Evolutionary conservation across 305 asterid genomes (phyloP).

Genomic region (Salvia sclarea): DNA sequence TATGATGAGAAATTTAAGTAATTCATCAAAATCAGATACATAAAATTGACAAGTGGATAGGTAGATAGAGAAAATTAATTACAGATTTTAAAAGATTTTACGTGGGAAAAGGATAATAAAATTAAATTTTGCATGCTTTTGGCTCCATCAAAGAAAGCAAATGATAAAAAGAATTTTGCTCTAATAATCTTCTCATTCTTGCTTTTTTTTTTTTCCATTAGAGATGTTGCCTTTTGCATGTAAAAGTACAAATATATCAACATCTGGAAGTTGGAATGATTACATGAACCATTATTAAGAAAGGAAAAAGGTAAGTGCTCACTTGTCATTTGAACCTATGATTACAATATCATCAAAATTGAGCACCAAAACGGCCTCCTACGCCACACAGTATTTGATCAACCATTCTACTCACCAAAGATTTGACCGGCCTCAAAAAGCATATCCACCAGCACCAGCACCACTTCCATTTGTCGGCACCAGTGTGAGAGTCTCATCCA

Average conservation of each 20-base stretch:
- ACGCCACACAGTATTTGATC: background rate
- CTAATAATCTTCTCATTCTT: slow-evolving; percentile 23
- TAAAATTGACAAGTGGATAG: no score
- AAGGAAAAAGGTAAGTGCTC: slow-evolving; percentile 25
- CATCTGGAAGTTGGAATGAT: slow-evolving; percentile 31
- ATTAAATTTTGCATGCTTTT: no score
- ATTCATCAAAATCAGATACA: no score
- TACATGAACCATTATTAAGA: slow-evolving; percentile 15
- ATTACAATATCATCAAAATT: slow-evolving; percentile 28
- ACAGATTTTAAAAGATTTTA: background rate
- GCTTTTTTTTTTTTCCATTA: background rate
- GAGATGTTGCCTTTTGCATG: slow-evolving; percentile 13
- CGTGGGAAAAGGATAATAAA: background rate
- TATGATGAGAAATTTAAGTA: no score
- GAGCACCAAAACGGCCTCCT: slow-evolving; percentile 6
- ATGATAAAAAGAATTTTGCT: slow-evolving; percentile 18
- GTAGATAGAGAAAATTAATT: no score
- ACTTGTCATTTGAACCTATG: slow-evolving; percentile 35
- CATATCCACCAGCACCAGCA: slow-evolving; percentile 29
- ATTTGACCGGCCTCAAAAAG: slow-evolving; percentile 26
- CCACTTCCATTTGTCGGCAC: slow-evolving; percentile 32
- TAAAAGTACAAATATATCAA: slow-evolving; percentile 35
- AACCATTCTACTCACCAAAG: background rate
- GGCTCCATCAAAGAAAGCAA: slow-evolving; percentile 6
- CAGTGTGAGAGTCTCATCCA: slow-evolving; percentile 44